A percentile compares a stretch with the other conserved stretches of the same genome.
phyloP scores from a whole-genome alignment of 2,329 filamentous ascomycete species.

The Colletotrichum incanum region DNA sequence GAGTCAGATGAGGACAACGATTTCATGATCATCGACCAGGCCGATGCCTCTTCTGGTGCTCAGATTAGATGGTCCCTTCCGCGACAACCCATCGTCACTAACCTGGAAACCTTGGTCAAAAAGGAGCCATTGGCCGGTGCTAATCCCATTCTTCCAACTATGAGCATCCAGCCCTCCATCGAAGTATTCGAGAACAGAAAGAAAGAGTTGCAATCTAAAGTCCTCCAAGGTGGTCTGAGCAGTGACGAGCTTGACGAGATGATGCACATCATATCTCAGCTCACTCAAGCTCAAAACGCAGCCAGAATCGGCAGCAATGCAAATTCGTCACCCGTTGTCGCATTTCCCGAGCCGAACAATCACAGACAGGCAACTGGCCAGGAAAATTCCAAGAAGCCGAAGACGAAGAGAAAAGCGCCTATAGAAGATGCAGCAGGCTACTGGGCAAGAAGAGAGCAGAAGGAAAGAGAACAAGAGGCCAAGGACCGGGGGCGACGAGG shows the following conservation, averaged over 20 bases:
- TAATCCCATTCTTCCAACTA: too few species aligned
- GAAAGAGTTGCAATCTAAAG: neutral
- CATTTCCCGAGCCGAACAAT: too few species aligned
- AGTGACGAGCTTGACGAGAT: neutral
- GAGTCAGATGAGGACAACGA: neutral
- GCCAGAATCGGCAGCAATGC: neutral
- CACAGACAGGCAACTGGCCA: neutral
- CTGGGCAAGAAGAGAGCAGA: neutral
- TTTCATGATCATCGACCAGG: constrained; percentile 5
- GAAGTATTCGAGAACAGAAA: neutral
- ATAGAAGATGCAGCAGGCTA: neutral
- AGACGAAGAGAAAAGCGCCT: neutral
- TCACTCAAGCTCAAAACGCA: neutral
- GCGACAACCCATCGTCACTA: neutral
- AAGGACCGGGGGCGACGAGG: neutral
- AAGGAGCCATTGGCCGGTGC: neutral
- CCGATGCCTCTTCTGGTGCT: neutral
- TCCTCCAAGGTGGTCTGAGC: neutral
- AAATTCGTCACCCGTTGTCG: neutral
- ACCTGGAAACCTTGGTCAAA: neutral
- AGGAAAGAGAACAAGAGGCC: neutral
- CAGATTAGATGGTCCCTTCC: constrained; percentile 5
- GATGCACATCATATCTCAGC: neutral
- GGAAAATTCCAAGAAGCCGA: neutral
- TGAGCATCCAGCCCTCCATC: neutral